Evolutionary conservation across 768 basidiomycete species (phyloP).

Genomic region (Daedaleopsis sinensis): DNA sequence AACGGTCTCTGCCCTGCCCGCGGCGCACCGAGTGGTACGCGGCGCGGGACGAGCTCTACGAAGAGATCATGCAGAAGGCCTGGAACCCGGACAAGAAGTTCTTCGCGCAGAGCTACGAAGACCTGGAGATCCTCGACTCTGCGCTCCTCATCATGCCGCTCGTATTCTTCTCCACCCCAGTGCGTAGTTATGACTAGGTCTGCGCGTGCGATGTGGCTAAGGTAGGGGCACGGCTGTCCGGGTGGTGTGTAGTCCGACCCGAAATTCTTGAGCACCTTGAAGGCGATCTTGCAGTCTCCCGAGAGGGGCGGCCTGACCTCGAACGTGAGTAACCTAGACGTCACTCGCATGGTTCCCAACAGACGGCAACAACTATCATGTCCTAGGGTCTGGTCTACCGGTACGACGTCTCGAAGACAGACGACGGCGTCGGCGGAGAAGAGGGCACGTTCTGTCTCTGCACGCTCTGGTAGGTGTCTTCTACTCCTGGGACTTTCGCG

Average conservation of each 20-base stretch:
- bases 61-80: constrained; percentile 89
- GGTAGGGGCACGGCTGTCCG: not conserved
- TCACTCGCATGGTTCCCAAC: not conserved
- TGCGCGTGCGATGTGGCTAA: too few species aligned
- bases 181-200: constrained; percentile 40
- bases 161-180: constrained; percentile 87
- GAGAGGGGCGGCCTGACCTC: constrained; percentile 92
- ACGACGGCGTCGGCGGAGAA: constrained; percentile 94
- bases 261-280: constrained; percentile 84
- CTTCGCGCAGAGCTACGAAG: constrained; percentile 93
- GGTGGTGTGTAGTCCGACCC: constrained; percentile 56
- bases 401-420: constrained; percentile 83
- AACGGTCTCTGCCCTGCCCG: constrained; percentile 89
- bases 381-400: constrained; percentile 90
- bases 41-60: constrained; percentile 84
- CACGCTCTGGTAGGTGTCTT: constrained; percentile 61
- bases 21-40: constrained; percentile 69
- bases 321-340: constrained; percentile 52
- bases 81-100: constrained; percentile 73
- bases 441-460: constrained; percentile 95
- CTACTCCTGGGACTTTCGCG: not conserved
- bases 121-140: constrained; percentile 78
- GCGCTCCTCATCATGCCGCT: constrained; percentile 92
- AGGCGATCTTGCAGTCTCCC: constrained; percentile 80
- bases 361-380: not conserved